Evolutionary conservation across 768 basidiomycete species (phyloP).

Genomic region (Lyophyllum semitale): DNA sequence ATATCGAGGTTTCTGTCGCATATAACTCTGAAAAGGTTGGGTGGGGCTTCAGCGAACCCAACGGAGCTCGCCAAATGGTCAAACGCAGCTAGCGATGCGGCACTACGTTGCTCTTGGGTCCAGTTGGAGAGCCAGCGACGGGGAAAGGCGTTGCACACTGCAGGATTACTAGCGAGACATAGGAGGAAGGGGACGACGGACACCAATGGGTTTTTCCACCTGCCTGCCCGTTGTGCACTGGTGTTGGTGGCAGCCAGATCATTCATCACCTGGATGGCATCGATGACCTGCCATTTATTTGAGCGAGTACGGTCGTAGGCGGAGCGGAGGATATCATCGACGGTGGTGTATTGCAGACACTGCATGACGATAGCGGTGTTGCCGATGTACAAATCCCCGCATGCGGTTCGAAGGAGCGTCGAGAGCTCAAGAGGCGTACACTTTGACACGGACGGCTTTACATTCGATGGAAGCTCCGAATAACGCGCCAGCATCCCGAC

Average conservation of each 20-base stretch:
- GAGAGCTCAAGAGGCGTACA: not conserved
- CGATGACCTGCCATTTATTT: not conserved
- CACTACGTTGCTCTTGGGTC: not conserved
- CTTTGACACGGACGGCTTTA: not conserved
- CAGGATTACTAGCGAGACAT: not conserved
- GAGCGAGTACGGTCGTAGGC: not conserved
- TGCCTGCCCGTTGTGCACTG: not conserved
- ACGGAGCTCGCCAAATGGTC: no score
- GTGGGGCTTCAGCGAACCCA: no score
- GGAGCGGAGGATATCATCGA: not conserved
- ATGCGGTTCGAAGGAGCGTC: no score
- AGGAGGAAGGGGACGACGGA: conserved; percentile 5
- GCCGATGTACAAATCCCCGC: no score
- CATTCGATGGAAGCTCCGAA: conserved; percentile 1
- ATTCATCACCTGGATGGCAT: no score
- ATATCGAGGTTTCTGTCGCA: no score
- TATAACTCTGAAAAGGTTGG: no score
- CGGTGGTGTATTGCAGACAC: conserved; percentile 2
- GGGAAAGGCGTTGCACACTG: conserved; percentile 6
- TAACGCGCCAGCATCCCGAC: conserved; percentile 12
- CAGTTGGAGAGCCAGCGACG: conserved; percentile 1
- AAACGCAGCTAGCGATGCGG: no score
- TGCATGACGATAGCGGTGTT: not conserved
- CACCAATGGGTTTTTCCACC: not conserved
- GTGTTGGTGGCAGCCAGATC: no score